Percentiles rank a stretch among this genome's conserved stretches.
phyloP scores from a whole-genome alignment of 2,329 filamentous ascomycete species.

The Tolypocladium tropicale region DNA sequence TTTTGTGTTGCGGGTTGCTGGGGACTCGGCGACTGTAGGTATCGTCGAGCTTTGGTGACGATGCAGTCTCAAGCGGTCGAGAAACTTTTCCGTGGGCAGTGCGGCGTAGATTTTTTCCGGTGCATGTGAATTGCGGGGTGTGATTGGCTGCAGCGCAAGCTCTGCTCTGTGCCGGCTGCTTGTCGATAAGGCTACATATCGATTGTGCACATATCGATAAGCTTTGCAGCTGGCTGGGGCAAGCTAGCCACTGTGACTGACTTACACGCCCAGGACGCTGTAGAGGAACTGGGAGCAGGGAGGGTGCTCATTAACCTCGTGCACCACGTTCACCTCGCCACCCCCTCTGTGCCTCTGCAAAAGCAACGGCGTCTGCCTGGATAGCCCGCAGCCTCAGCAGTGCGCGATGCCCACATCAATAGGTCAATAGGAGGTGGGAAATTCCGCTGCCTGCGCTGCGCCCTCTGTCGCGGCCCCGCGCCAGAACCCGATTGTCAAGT shows the following conservation, averaged over 20 bases:
- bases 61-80: background rate
- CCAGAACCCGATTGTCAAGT: background rate
- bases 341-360: background rate
- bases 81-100: constrained; percentile 6
- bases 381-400: background rate
- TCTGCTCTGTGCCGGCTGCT: background rate
- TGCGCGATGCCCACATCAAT: background rate
- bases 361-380: background rate
- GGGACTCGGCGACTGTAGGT: background rate
- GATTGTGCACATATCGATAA: too few relatives aligned
- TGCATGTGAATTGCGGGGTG: background rate
- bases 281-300: too few relatives aligned
- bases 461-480: background rate
- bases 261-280: too few relatives aligned
- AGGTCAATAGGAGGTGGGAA: background rate
- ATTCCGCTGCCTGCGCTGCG: background rate
- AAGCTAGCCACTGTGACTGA: too few relatives aligned
- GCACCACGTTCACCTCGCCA: background rate
- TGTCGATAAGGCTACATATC: background rate
- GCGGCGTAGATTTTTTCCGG: constrained; percentile 2
- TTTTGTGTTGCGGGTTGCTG: constrained; percentile 2
- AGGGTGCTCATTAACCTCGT: too few relatives aligned
- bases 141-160: background rate
- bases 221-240: too few relatives aligned
- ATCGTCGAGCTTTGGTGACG: background rate